These are phyloP conservation scores for Calonectria pseudoreteaudii DNA, from an alignment of 2,329 filamentous ascomycete species.

Conservation along the genomic window DNA sequence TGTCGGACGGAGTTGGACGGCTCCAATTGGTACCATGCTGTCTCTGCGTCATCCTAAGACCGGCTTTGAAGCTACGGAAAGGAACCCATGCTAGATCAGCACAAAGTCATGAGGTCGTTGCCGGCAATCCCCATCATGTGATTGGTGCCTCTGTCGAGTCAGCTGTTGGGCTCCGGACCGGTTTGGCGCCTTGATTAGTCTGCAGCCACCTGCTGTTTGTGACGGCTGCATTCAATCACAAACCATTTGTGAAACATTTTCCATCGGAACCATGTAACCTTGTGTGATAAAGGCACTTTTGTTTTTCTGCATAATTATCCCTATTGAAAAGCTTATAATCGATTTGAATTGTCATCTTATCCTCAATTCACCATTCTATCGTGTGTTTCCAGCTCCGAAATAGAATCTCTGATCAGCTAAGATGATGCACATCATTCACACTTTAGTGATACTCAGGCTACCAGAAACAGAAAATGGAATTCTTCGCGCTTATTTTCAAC, in stretches of 20 bases:
- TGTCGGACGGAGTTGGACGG: neutral
- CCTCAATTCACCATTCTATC: neutral
- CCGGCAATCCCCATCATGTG: neutral
- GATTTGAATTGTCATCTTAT: neutral
- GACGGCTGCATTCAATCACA: neutral
- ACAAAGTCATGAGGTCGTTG: neutral
- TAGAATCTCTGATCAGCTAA: too few species aligned
- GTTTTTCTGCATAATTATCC: neutral
- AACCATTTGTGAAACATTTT: neutral
- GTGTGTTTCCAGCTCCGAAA: neutral
- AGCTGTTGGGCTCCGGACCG: neutral
- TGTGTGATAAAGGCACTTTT: neutral
- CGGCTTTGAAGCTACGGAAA: neutral
- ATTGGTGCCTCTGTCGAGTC: neutral
- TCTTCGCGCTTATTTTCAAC: neutral
- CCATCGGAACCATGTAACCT: neutral
- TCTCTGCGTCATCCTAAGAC: neutral
- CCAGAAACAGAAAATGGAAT: neutral
- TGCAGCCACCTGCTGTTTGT: too few species aligned
- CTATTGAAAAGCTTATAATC: neutral
- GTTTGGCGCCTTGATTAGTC: too few species aligned
- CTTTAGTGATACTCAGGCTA: neutral
- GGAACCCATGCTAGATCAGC: neutral
- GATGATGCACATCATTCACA: neutral
- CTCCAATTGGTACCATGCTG: neutral